Evolutionary conservation across 192 early-diverging fungal genomes (phyloP).

Genomic region (Phlyctochytrium arcticum): DNA sequence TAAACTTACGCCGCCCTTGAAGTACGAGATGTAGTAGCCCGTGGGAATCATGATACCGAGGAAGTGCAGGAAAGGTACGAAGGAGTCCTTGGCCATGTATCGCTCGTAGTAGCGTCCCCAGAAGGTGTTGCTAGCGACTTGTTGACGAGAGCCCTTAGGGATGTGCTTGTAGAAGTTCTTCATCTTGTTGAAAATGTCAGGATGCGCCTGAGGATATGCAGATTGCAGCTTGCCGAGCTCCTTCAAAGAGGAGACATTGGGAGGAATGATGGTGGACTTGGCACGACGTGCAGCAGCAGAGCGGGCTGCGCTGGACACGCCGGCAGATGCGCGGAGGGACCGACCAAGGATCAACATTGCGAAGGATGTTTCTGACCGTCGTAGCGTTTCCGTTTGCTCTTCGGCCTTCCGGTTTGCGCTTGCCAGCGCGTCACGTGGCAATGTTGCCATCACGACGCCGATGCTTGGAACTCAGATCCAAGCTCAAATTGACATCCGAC

Average conservation of each 20-base stretch:
- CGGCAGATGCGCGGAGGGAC: not conserved
- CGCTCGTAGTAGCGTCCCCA: slow-evolving; percentile 42
- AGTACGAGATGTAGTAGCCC: slow-evolving; percentile 49
- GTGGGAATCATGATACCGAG: slow-evolving; percentile 40
- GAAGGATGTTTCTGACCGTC: not conserved
- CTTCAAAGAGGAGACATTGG: slow-evolving; percentile 43
- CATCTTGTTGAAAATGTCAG: slow-evolving; percentile 46
- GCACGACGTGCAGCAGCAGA: slow-evolving; percentile 30
- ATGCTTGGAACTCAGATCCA: not conserved
- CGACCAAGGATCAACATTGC: not conserved
- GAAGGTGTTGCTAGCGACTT: slow-evolving; percentile 26
- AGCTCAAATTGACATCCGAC: not conserved
- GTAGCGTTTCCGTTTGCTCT: not conserved
- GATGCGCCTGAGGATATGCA: slow-evolving; percentile 49
- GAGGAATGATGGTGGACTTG: slow-evolving; percentile 46
- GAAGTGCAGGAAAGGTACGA: slow-evolving; percentile 52
- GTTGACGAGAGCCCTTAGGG: slow-evolving; percentile 44
- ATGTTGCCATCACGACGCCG: not conserved
- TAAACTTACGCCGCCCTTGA: slow-evolving; percentile 39
- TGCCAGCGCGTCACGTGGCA: not conserved
- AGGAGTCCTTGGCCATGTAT: slow-evolving; percentile 44
- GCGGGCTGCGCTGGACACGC: not conserved
- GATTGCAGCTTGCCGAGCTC: slow-evolving; percentile 45
- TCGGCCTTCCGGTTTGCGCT: not conserved
- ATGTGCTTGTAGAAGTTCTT: slow-evolving; percentile 46